Conservation (phyloP, 441 rosid species). For the Pelargonium australe region DNA sequence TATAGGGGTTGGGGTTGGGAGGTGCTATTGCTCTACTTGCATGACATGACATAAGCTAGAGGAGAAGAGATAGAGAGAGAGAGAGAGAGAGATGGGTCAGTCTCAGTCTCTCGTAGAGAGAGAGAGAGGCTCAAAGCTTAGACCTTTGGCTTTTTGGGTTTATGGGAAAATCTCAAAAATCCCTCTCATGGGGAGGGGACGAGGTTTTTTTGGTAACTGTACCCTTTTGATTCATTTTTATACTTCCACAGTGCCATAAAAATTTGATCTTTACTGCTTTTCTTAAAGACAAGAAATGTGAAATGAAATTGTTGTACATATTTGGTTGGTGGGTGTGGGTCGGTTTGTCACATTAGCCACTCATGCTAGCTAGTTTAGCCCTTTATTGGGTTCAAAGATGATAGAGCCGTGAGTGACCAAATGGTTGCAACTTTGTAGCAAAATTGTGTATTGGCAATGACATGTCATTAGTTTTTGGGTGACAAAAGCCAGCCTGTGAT, state of each 20-base stretch:
- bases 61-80: conserved; percentile 7
- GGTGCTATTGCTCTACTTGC: conserved; percentile 32
- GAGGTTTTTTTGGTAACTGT: conserved; percentile 31
- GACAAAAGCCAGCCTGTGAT: conserved; percentile 1
- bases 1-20: conserved; percentile 29
- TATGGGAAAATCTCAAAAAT: conserved; percentile 23
- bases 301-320: conserved; percentile 2
- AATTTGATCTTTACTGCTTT: not conserved
- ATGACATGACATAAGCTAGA: conserved; percentile 56
- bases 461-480: conserved; percentile 2
- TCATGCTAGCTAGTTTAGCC: not conserved
- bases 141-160: conserved; percentile 28
- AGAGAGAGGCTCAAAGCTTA: conserved; percentile 20
- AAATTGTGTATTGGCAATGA: not conserved
- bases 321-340: conserved; percentile 3
- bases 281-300: not conserved
- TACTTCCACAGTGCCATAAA: conserved; percentile 9
- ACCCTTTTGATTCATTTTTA: not conserved
- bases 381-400: not conserved
- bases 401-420: not conserved
- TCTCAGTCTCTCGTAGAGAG: not conserved
- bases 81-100: conserved; percentile 8
- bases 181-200: conserved; percentile 33
- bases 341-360: not conserved
- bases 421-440: not conserved